Percentiles rank a stretch among this genome's conserved stretches.
These are phyloP conservation scores for Ogataea neopini DNA, from an alignment of 805 yeast genomes.

Conservation along the genomic window DNA sequence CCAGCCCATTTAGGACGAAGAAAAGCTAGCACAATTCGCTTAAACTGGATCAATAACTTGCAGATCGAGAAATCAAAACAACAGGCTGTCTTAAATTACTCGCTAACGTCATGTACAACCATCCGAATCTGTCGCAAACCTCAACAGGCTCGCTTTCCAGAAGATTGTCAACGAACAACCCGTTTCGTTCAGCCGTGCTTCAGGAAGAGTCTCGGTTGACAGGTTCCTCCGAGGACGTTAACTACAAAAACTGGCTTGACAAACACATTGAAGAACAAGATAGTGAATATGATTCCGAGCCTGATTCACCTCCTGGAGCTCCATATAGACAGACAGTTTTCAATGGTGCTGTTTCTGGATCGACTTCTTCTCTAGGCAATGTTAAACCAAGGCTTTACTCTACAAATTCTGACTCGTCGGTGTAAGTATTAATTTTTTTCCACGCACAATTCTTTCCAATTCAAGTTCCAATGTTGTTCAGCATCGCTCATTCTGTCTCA, in stretches of 20 bases:
- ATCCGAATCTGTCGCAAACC: constrained; percentile 33
- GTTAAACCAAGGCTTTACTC: constrained; percentile 20
- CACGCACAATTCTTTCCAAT: background rate
- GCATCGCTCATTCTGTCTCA: background rate
- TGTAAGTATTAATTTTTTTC: constrained; percentile 22
- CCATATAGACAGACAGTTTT: background rate
- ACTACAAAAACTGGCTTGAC: constrained; percentile 61
- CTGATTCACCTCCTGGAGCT: constrained; percentile 10
- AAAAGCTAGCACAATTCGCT: background rate
- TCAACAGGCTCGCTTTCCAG: constrained; percentile 41
- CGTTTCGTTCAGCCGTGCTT: constrained; percentile 57
- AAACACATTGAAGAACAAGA: constrained; percentile 36
- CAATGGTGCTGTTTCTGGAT: constrained; percentile 1
- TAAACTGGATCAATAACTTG: background rate
- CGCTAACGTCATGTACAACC: constrained; percentile 30
- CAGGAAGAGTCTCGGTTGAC: constrained; percentile 31
- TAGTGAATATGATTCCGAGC: constrained; percentile 26
- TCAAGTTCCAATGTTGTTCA: background rate
- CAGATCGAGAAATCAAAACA: background rate
- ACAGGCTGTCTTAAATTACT: constrained; percentile 1
- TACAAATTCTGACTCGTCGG: constrained; percentile 25
- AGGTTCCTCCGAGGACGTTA: constrained; percentile 28
- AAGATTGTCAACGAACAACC: constrained; percentile 65
- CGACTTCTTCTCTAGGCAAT: constrained; percentile 21
- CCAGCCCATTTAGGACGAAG: background rate